Percentiles rank a stretch among this genome's conserved stretches.
phyloP scores from a whole-genome alignment of 73 alveolate genomes.

The Breviolum minutum region DNA sequence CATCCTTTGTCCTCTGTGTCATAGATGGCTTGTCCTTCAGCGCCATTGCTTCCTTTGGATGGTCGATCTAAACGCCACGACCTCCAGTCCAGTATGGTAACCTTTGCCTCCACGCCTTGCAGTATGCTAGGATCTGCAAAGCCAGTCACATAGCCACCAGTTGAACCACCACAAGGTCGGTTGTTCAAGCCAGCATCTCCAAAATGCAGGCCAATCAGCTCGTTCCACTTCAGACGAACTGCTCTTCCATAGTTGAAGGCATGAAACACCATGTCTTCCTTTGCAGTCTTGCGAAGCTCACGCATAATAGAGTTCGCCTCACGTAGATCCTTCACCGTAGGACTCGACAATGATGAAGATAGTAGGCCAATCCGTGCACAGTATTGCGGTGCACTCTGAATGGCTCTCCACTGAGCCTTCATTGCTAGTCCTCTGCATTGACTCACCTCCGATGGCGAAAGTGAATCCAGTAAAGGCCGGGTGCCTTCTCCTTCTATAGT shows the following conservation, averaged over 20 bases:
- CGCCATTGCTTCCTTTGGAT: neutral
- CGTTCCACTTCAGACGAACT: neutral
- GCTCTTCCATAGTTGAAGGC: neutral
- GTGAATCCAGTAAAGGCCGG: neutral
- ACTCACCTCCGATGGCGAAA: neutral
- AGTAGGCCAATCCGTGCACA: neutral
- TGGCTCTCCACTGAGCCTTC: slow-evolving; percentile 49
- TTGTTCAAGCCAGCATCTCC: slow-evolving; percentile 16
- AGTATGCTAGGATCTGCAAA: slow-evolving; percentile 1
- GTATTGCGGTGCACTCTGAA: slow-evolving; percentile 1
- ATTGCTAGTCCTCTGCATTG: slow-evolving; percentile 30
- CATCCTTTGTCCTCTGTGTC: slow-evolving; percentile 43
- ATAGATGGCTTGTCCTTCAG: slow-evolving; percentile 22
- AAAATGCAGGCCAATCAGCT: neutral
- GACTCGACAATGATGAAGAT: neutral
- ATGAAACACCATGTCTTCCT: slow-evolving; percentile 36
- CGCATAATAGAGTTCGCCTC: slow-evolving; percentile 36
- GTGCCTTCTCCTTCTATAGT: neutral
- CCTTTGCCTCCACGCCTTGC: neutral
- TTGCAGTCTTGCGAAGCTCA: slow-evolving; percentile 29
- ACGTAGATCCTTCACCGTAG: neutral
- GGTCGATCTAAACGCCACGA: slow-evolving; percentile 38
- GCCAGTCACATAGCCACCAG: slow-evolving; percentile 36
- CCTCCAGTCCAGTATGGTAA: slow-evolving; percentile 10
- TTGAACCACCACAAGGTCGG: neutral